Base-by-base conservation (phyloP, 2,329 filamentous ascomycete species). In the Fusarium begoniae region DNA sequence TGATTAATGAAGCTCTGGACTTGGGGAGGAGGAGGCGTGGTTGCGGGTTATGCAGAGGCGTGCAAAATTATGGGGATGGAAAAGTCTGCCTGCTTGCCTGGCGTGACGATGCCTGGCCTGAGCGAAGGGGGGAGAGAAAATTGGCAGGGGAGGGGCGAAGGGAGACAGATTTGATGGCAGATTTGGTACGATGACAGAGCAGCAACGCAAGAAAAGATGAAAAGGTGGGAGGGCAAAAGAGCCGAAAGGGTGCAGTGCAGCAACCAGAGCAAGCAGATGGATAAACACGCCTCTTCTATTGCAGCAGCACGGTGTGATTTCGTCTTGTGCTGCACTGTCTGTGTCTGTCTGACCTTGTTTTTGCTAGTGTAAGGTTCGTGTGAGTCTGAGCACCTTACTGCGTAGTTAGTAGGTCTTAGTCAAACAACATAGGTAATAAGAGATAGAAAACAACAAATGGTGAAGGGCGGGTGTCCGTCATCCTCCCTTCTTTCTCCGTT, bases 1-100 rank as follows among this genome's bases (percentile, higher is more conserved):
- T 83, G 82, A 82, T 82, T 83, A 83, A 83, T 82, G 74, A 75
- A 72, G 74, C 63, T 76, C 78, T 81, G 79, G 75, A 78, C 77
- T 70, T 74, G 57, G 75, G 73, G 66, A 71, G 82, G 73, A 70
- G 73, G 82, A 82, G 82, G 82, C 79, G 82, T 83, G 81, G 80
- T 80, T 76, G 79, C 74, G 76, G 79, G 79, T 75, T 76, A 66
- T 70, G 77, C 72, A 79, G 81, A 80, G 79, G 81, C 80, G 81
- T 82, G 80, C 75, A 78, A 80, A 81, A 77, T 64, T 72, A 74
- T 66, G 73, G 69, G 74, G 74, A 76, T 72, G 55, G 72, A 63
- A 67, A 70, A 73, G 64, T 73, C 48, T 70, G 68, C 69, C 63
- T 72, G 69, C 51, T 68, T 72, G 70, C 69, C 70, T 72, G 70